These are phyloP conservation scores for Phytophthora quininea DNA, from an alignment of 352 stramenopile genomes.

Conservation along the genomic window DNA sequence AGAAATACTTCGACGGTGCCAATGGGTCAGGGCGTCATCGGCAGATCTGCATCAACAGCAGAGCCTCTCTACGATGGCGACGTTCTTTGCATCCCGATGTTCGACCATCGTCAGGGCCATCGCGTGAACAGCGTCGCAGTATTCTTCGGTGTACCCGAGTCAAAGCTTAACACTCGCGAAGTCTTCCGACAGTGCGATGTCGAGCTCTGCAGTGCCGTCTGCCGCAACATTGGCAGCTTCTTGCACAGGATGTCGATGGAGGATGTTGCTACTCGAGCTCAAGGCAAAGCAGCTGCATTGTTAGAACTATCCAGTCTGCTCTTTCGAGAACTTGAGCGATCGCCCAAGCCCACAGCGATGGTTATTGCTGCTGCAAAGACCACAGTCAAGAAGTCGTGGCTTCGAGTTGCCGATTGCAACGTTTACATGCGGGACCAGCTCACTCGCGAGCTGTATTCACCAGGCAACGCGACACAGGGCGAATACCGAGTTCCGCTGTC, in stretches of 20 bases:
- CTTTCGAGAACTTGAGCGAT: conserved; percentile 65
- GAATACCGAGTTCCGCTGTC: conserved; percentile 61
- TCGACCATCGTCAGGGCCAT: conserved; percentile 33
- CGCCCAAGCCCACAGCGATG: conserved; percentile 60
- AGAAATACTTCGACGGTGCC: conserved; percentile 44
- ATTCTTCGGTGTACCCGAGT: conserved; percentile 42
- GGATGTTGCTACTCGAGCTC: conserved; percentile 54
- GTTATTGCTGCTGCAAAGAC: conserved; percentile 38
- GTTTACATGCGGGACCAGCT: conserved; percentile 74
- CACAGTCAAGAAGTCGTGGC: conserved; percentile 30
- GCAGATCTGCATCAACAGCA: conserved; percentile 41
- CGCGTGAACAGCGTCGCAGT: conserved; percentile 69
- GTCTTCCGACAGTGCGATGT: conserved; percentile 56
- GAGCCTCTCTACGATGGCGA: conserved; percentile 44
- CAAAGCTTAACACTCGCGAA: conserved; percentile 18
- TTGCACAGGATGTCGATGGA: conserved; percentile 67
- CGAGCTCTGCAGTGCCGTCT: conserved; percentile 58
- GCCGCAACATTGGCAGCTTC: conserved; percentile 56
- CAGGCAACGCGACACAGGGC: conserved; percentile 43
- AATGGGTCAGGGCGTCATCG: conserved; percentile 64
- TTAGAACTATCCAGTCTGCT: conserved; percentile 69
- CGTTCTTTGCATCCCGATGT: conserved; percentile 60
- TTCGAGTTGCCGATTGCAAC: conserved; percentile 48
- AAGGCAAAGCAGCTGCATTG: conserved; percentile 70
- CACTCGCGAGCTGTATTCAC: conserved; percentile 60